Conservation (phyloP, 139 green algal species). For the Desmodesmus armatus region DNA sequence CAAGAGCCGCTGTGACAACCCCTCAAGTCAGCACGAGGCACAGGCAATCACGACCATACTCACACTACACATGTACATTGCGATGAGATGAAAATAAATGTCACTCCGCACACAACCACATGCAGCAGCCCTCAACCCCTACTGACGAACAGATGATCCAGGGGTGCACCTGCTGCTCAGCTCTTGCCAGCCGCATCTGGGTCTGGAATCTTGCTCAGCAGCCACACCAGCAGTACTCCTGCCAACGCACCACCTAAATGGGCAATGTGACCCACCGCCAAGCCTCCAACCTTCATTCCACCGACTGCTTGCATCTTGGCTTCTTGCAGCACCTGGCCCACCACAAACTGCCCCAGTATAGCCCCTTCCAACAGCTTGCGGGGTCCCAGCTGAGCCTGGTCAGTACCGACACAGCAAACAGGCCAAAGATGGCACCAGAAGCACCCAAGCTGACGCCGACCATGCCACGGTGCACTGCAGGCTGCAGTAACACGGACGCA, state of each 20-base stretch:
- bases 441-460: constrained; percentile 65
- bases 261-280: constrained; percentile 75
- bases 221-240: constrained; percentile 76
- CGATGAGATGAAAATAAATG: neutral
- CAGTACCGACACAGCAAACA: constrained; percentile 86
- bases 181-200: constrained; percentile 24
- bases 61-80: neutral
- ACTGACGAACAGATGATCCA: neutral
- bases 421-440: constrained; percentile 88
- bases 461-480: constrained; percentile 21
- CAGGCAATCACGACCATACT: neutral
- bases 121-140: too few species aligned
- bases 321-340: constrained; percentile 72
- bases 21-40: neutral
- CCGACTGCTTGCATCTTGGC: constrained; percentile 59
- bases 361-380: constrained; percentile 79
- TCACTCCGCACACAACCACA: neutral
- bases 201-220: constrained; percentile 68
- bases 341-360: constrained; percentile 89
- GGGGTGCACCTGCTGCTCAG: neutral
- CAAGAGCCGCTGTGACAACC: neutral
- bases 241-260: constrained; percentile 79
- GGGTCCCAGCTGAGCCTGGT: constrained; percentile 68
- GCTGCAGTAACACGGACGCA: constrained; percentile 54
- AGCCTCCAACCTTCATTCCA: constrained; percentile 52